phyloP scores from a whole-genome alignment of 208 protist species.

The Trypanosoma congolense region DNA sequence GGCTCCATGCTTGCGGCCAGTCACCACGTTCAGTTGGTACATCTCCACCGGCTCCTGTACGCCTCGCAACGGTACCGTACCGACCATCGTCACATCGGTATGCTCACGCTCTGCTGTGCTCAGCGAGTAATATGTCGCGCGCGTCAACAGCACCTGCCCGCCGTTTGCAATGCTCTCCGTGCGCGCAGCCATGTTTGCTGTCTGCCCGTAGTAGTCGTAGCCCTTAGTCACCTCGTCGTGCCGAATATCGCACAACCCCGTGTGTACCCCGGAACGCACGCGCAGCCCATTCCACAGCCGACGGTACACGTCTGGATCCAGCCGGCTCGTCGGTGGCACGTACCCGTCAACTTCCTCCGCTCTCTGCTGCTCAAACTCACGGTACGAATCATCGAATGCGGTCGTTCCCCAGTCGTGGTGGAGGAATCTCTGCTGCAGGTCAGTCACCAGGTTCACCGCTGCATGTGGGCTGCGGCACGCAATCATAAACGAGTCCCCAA shows the following conservation, averaged over 20 bases:
- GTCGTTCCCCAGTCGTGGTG: conserved; percentile 38
- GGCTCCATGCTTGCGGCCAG: conserved; percentile 23
- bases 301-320: conserved; percentile 28
- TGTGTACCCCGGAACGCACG: conserved; percentile 52
- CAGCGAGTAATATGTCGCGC: conserved; percentile 18
- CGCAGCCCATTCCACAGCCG: conserved; percentile 38
- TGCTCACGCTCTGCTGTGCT: conserved; percentile 33
- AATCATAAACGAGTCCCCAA: conserved; percentile 63
- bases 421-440: conserved; percentile 11
- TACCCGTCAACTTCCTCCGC: conserved; percentile 15
- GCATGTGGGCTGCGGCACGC: not conserved
- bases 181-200: conserved; percentile 2
- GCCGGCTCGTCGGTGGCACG: conserved; percentile 20
- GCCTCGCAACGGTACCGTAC: conserved; percentile 33
- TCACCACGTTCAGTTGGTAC: conserved; percentile 42
- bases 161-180: conserved; percentile 1
- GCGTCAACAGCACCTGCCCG: conserved; percentile 1
- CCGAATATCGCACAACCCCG: conserved; percentile 45
- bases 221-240: conserved; percentile 39
- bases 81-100: conserved; percentile 11
- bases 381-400: conserved; percentile 37
- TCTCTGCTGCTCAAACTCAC: conserved; percentile 26
- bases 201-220: conserved; percentile 5
- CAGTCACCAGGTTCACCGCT: not conserved
- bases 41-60: conserved; percentile 40